Evolutionary conservation across 2,329 filamentous ascomycete genomes (phyloP).

Genomic region (Venturiaceae sp.): DNA sequence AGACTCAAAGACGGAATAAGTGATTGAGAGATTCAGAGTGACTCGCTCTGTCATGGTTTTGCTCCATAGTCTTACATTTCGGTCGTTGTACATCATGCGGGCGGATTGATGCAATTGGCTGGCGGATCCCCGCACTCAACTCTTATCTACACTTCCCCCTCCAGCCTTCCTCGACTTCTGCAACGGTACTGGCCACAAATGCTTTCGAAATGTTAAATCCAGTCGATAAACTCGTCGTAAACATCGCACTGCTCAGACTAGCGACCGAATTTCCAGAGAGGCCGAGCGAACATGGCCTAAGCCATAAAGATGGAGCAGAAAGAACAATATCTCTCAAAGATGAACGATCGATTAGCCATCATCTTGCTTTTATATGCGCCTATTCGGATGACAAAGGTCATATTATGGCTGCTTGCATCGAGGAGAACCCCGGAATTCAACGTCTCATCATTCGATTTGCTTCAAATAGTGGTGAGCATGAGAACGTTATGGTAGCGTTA

Average conservation of each 20-base stretch:
- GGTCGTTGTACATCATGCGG: no score
- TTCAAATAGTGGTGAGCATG: not conserved
- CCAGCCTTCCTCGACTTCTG: no score
- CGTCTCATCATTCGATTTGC: not conserved
- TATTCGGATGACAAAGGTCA: not conserved
- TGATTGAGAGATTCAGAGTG: no score
- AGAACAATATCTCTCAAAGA: slow-evolving; percentile 7
- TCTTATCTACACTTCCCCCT: no score
- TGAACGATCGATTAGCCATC: not conserved
- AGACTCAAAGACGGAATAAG: no score
- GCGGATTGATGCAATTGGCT: no score
- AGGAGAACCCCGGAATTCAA: not conserved
- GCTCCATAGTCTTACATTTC: no score
- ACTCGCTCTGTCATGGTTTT: no score
- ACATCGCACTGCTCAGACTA: not conserved
- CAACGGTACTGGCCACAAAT: no score
- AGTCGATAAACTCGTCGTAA: not conserved
- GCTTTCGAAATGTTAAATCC: no score
- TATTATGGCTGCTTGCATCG: not conserved
- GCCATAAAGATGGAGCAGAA: not conserved
- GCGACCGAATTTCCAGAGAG: not conserved
- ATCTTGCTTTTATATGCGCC: not conserved
- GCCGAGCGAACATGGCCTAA: not conserved
- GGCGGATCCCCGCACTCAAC: no score
- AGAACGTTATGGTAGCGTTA: not conserved